These are phyloP conservation scores for Fusarium concolor DNA, from an alignment of 2,329 filamentous ascomycete species.

Conservation along the genomic window DNA sequence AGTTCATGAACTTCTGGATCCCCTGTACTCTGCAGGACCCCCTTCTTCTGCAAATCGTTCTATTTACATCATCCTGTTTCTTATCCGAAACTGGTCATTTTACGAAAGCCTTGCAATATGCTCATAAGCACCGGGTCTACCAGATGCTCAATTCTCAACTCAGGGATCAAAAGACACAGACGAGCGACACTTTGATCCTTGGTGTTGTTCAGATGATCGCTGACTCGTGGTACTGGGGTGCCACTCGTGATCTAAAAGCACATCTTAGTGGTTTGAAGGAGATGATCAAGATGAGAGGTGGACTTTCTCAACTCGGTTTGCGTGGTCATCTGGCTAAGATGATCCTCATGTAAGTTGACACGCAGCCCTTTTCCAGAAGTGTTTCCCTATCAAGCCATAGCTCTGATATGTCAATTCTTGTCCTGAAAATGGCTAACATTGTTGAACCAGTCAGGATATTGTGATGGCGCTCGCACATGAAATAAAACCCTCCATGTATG, in stretches of 20 bases:
- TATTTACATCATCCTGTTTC: conserved; percentile 64
- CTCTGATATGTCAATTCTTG: not conserved
- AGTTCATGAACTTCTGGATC: conserved; percentile 61
- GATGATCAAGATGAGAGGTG: conserved; percentile 62
- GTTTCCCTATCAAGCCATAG: not conserved
- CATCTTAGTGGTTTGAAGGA: conserved; percentile 61
- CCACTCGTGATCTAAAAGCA: conserved; percentile 56
- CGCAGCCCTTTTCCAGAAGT: not conserved
- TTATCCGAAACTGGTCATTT: conserved; percentile 62
- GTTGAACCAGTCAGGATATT: conserved; percentile 54
- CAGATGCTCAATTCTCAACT: conserved; percentile 62
- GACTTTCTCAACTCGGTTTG: conserved; percentile 59
- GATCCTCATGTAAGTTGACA: conserved; percentile 58
- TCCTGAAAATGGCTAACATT: conserved; percentile 25
- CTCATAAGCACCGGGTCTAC: conserved; percentile 58
- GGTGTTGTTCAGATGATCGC: conserved; percentile 62
- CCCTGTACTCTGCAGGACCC: conserved; percentile 63
- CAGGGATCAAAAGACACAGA: conserved; percentile 49
- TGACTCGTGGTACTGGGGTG: conserved; percentile 67
- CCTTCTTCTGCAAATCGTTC: conserved; percentile 60
- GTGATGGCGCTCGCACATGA: conserved; percentile 63
- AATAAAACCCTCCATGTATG: conserved; percentile 56
- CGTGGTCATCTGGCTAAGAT: conserved; percentile 61
- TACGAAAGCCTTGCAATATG: conserved; percentile 56
- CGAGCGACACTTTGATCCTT: conserved; percentile 60